Conservation (phyloP, 2,329 filamentous ascomycete genomes). For the Colletotrichum lini region DNA sequence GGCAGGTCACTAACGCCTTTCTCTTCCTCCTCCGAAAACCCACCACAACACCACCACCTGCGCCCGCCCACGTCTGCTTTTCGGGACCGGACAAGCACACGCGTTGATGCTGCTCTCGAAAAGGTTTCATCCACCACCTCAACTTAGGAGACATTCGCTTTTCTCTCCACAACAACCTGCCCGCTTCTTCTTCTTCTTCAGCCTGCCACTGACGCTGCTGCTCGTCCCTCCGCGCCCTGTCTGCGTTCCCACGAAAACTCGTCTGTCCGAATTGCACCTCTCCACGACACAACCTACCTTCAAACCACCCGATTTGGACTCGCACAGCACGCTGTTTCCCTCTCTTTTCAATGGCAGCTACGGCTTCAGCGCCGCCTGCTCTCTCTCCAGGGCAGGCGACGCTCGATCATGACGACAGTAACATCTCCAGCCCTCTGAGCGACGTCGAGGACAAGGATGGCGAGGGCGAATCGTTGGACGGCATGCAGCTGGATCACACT, state of each 20-base stretch:
- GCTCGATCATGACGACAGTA: slow-evolving; percentile 74
- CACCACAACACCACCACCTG: slow-evolving; percentile 42
- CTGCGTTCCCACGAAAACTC: slow-evolving; percentile 40
- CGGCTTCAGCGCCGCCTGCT: slow-evolving; percentile 64
- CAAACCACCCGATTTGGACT: slow-evolving; percentile 26
- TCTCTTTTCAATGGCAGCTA: slow-evolving; percentile 64
- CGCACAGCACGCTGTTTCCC: slow-evolving; percentile 16
- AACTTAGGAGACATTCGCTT: slow-evolving; percentile 26
- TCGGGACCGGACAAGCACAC: slow-evolving; percentile 21
- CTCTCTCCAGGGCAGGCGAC: slow-evolving; percentile 62
- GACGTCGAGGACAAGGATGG: slow-evolving; percentile 87
- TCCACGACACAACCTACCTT: slow-evolving; percentile 23
- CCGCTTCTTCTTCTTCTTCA: slow-evolving; percentile 30
- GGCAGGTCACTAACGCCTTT: slow-evolving; percentile 43
- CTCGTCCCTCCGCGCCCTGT: slow-evolving; percentile 38
- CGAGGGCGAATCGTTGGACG: slow-evolving; percentile 78
- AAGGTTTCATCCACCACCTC: slow-evolving; percentile 21
- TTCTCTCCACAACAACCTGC: slow-evolving; percentile 31
- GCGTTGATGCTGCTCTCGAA: slow-evolving; percentile 38
- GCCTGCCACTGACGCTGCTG: slow-evolving; percentile 37
- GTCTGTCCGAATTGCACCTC: slow-evolving; percentile 34
- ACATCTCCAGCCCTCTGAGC: slow-evolving; percentile 90
- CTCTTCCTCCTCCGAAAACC: slow-evolving; percentile 42
- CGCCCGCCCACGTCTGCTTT: slow-evolving; percentile 31
- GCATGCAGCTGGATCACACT: slow-evolving; percentile 61